A percentile compares a stretch with the other conserved stretches of the same genome.
Evolutionary conservation across 148 eudicot species (phyloP).

Genomic region (Talinum fruticosum): DNA sequence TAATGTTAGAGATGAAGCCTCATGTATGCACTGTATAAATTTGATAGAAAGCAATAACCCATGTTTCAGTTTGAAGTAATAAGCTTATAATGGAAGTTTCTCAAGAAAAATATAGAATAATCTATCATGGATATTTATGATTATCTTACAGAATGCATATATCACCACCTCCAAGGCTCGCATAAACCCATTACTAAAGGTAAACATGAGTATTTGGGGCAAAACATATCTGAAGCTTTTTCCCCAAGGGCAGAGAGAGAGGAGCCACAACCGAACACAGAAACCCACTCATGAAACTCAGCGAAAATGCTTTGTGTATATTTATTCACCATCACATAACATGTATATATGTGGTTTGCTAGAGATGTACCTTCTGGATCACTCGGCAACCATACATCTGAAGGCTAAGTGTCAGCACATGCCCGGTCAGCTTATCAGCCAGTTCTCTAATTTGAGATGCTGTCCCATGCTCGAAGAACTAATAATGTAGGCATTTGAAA

Average conservation of each 20-base stretch:
- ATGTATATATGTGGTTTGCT: not conserved
- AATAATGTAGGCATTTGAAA: constrained; percentile 11
- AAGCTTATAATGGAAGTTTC: not conserved
- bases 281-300: not conserved
- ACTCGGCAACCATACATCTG: constrained; percentile 99
- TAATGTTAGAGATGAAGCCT: not conserved
- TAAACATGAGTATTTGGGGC: not conserved
- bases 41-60: not conserved
- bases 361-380: constrained; percentile 73
- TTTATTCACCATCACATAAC: not conserved
- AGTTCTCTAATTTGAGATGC: constrained; percentile 66
- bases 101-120: not conserved
- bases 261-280: not conserved
- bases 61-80: not conserved
- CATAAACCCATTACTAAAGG: not conserved
- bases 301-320: not conserved
- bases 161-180: not conserved
- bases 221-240: not conserved
- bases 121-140: not conserved
- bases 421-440: constrained; percentile 72
- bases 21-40: not conserved
- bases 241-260: not conserved
- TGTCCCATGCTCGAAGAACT: constrained; percentile 94
- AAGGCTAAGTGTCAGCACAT: constrained; percentile 81
- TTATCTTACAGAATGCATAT: not conserved